Evolutionary conservation across 495 filamentous ascomycete species (phyloP).

Genomic region (Lepidopterella palustris): DNA sequence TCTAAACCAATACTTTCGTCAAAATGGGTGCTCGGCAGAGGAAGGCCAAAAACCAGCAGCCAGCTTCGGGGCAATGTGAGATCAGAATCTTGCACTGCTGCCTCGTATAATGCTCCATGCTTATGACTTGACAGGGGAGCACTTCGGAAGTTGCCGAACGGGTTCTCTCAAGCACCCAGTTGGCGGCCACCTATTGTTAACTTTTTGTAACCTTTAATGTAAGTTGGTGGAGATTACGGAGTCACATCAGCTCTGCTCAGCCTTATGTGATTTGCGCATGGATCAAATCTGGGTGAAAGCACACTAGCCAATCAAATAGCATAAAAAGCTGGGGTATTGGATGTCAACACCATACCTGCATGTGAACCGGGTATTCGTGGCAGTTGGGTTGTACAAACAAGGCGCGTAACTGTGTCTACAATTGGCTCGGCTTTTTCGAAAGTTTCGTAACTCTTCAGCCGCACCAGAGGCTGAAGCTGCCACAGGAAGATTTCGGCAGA

Average conservation of each 20-base stretch:
- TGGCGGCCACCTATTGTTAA: neutral
- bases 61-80: neutral
- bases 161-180: too few relatives aligned
- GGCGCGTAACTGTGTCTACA: too few relatives aligned
- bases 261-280: neutral
- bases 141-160: neutral
- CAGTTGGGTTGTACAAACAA: too few relatives aligned
- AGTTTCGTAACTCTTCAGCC: too few relatives aligned
- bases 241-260: constrained; percentile 3
- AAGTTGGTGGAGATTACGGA: neutral
- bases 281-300: too few relatives aligned
- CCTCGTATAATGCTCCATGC: neutral
- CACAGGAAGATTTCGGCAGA: too few relatives aligned
- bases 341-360: too few relatives aligned
- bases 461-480: too few relatives aligned
- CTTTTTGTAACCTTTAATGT: neutral
- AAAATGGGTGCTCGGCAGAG: neutral
- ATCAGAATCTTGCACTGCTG: neutral
- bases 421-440: too few relatives aligned
- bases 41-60: neutral
- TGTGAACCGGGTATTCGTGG: too few relatives aligned
- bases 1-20: neutral
- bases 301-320: too few relatives aligned
- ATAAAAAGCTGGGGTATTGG: too few relatives aligned
- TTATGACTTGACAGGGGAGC: neutral